Percentiles rank a stretch among this genome's conserved stretches.
phyloP scores from a whole-genome alignment of 306 rosid species.

The Oxytropis ochrocephala region DNA sequence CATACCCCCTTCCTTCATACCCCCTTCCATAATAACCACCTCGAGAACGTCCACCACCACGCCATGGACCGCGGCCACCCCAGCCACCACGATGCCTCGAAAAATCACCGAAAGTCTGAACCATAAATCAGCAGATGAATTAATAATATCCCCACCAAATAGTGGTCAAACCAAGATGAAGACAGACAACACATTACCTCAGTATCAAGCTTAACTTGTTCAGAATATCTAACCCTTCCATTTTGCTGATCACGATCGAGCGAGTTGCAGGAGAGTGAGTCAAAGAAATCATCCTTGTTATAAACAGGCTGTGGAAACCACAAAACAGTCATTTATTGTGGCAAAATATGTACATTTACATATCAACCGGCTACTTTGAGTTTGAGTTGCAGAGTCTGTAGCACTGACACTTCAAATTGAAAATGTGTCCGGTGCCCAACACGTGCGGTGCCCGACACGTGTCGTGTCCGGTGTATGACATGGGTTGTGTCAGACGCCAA shows the following conservation, averaged over 20 bases:
- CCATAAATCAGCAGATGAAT: conserved; percentile 1
- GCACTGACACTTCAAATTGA: no score
- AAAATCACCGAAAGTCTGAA: conserved; percentile 52
- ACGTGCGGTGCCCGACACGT: no score
- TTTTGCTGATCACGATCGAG: conserved; percentile 23
- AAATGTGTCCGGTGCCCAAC: no score
- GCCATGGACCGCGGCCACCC: conserved; percentile 40
- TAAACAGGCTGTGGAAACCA: conserved; percentile 35
- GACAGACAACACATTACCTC: conserved; percentile 31
- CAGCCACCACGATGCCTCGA: conserved; percentile 40
- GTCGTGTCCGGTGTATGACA: no score
- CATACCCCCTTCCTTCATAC: conserved; percentile 32
- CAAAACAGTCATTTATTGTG: neutral
- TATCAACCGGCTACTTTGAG: neutral
- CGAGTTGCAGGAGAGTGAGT: conserved; percentile 39
- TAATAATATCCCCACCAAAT: neutral
- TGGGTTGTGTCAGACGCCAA: no score
- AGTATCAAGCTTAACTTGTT: conserved; percentile 42
- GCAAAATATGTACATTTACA: neutral
- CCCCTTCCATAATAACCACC: conserved; percentile 54
- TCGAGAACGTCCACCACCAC: conserved; percentile 39
- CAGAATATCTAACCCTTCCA: conserved; percentile 49
- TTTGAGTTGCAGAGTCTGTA: no score
- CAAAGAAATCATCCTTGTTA: conserved; percentile 51
- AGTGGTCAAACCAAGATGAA: neutral